Evolutionary conservation across 2,329 filamentous ascomycete species (phyloP), one percentile per base, ranked within the genome.

Genomic region (Neocucurbitaria cava): DNA sequence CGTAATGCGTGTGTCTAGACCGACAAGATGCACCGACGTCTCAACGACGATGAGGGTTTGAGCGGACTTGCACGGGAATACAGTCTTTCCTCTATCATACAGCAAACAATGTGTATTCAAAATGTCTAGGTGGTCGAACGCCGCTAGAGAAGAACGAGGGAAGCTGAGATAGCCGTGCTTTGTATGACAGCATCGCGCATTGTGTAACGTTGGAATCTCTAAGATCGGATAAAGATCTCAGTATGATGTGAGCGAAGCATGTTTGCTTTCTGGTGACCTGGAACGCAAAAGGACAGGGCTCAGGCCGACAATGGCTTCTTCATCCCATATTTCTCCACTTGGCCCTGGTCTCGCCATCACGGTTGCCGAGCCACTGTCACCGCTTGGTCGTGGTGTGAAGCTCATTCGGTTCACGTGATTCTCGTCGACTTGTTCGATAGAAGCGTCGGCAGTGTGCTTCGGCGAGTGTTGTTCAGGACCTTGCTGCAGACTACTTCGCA

Each of bases 401-500:
- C 13, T 31, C 30, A 31, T 31, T 31, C 13, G 1, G 41, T 43
- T 10, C 17, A 23, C 2, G 18, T 39, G 18, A 13, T 20, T 9
- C 18, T 21, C 17, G 5, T 21, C 18, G 36, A 20, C 21, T 23
- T 20, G 36, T 5, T 6, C 18, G 18, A 39, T 39, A 7, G 8
- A 31, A 31, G 9, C 4, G 30, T 31, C 30, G 13, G 5, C 5
- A 31, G 13, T 11, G 9, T 8, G 30, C 13, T 31, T 31, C 30
- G 30, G 13, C 9, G 13, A 11, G 30, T 4, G 8, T 11, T 15
- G 30, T 7, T 31, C 36, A 13, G 21, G 6, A 13, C 17, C 8
- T 6, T 9, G 18, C 4, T 21, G 18, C 5, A 21, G 36, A 6
- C 41, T 38, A 31, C 52, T 63, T 13, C 49, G 52, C 4, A 61